These are phyloP conservation scores for Chrysosporium queenslandicum DNA, from an alignment of 2,329 filamentous ascomycete species.

Conservation along the genomic window DNA sequence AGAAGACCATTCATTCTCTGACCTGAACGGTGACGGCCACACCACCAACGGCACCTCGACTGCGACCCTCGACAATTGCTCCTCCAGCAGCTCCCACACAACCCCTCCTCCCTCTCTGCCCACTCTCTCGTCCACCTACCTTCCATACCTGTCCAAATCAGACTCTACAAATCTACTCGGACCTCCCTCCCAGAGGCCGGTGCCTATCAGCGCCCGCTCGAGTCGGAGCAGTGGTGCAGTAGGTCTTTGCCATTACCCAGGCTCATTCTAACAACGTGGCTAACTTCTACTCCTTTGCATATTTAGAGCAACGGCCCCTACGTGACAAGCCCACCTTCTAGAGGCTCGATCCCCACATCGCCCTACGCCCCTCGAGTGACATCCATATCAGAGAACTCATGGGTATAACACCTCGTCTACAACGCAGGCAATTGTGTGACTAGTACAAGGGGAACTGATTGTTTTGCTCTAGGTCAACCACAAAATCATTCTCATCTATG, in stretches of 20 bases:
- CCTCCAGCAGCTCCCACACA: constrained; percentile 48
- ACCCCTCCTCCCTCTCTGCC: constrained; percentile 66
- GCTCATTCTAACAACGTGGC: not conserved
- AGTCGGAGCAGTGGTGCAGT: constrained; percentile 38
- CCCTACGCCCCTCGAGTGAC: constrained; percentile 70
- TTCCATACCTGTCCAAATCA: constrained; percentile 42
- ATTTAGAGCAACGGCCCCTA: constrained; percentile 29
- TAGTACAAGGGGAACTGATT: constrained; percentile 13
- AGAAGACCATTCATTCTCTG: not conserved
- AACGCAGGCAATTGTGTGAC: not conserved
- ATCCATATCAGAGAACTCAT: constrained; percentile 71
- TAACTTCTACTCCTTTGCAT: constrained; percentile 7
- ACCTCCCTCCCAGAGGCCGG: constrained; percentile 40
- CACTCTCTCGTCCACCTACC: constrained; percentile 55
- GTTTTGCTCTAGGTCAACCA: constrained; percentile 63
- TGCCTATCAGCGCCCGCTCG: constrained; percentile 31
- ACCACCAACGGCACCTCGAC: constrained; percentile 29
- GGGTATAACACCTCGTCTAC: constrained; percentile 49
- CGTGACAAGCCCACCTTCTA: constrained; percentile 29
- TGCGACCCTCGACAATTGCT: constrained; percentile 50
- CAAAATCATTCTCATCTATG: constrained; percentile 73
- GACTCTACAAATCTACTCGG: constrained; percentile 19
- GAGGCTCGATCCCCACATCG: constrained; percentile 54
- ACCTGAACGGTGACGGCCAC: constrained; percentile 23
- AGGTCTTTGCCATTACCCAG: constrained; percentile 17